Conservation (phyloP, 371 early-diverging fungal genomes). For the Caulochytrium protostelioides region DNA sequence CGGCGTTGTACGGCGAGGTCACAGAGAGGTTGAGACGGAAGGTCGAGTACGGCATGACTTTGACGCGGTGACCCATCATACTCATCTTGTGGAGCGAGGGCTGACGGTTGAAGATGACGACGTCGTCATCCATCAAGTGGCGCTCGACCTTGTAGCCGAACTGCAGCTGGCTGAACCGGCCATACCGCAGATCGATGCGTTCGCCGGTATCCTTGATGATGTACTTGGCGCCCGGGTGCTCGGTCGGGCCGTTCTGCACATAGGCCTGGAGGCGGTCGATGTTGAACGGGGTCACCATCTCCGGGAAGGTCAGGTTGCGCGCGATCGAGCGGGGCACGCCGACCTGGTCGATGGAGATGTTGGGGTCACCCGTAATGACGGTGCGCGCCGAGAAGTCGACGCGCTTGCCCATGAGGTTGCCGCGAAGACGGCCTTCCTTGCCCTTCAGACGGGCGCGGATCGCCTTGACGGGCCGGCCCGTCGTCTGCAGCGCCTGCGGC, state of each 20-base stretch:
- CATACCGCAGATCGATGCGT: constrained; percentile 85
- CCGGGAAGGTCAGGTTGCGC: constrained; percentile 94
- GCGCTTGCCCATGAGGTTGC: constrained; percentile 99
- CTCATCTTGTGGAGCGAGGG: constrained; percentile 99
- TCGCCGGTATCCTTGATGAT: constrained; percentile 93
- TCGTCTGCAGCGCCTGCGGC: constrained; percentile 87
- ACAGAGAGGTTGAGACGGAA: constrained; percentile 97
- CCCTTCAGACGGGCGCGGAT: constrained; percentile 97
- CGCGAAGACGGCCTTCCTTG: constrained; percentile 98
- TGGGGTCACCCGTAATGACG: constrained; percentile 99
- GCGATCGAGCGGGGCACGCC: constrained; percentile 98
- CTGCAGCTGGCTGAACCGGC: constrained; percentile 74
- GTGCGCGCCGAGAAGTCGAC: constrained; percentile 99
- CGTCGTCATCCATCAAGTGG: constrained; percentile 89
- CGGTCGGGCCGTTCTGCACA: constrained; percentile 90
- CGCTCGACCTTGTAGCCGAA: constrained; percentile 92
- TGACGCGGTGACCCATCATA: constrained; percentile 99
- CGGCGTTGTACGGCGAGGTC: constrained; percentile 99
- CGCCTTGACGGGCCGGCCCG: constrained; percentile 94
- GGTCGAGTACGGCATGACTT: constrained; percentile 97
- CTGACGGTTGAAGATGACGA: constrained; percentile 99
- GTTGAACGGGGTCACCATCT: constrained; percentile 96
- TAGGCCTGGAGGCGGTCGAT: constrained; percentile 67
- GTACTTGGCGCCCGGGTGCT: constrained; percentile 98
- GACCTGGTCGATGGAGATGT: constrained; percentile 91